phyloP scores from a whole-genome alignment of 1,284 basidiomycete genomes.

The Leccinum insolens region DNA sequence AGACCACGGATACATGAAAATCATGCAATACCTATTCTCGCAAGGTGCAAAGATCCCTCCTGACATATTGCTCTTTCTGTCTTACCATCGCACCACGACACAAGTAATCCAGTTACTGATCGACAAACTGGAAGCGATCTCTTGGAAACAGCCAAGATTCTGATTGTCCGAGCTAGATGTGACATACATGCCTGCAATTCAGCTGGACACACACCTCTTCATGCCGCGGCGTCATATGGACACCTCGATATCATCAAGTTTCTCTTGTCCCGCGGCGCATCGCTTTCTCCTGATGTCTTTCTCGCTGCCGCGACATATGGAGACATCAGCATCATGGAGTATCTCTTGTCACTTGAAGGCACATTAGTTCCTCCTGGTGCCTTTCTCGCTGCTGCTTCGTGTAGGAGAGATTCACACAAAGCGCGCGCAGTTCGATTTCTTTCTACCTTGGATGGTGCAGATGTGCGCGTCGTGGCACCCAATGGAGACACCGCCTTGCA shows the following conservation, averaged over 20 bases:
- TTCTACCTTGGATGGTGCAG: neutral
- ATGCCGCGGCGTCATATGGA: too few species aligned
- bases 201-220: too few species aligned
- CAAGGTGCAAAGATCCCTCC: neutral
- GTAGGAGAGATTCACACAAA: neutral
- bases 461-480: neutral
- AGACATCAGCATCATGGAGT: too few species aligned
- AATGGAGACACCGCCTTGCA: neutral
- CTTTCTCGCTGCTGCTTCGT: neutral
- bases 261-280: too few species aligned
- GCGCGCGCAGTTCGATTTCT: neutral
- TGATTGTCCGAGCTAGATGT: too few species aligned
- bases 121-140: neutral
- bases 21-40: neutral
- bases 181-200: too few species aligned
- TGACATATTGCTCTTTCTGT: neutral
- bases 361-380: too few species aligned
- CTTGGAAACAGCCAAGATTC: too few species aligned
- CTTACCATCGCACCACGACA: accelerated
- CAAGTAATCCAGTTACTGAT: neutral
- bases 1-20: neutral
- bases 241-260: too few species aligned
- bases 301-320: too few species aligned
- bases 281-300: too few species aligned
- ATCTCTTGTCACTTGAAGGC: too few species aligned